Evolutionary conservation across 1,139 yeast genomes (phyloP), one percentile per base, ranked within the genome.

Genomic region (Diutina rugosa): DNA sequence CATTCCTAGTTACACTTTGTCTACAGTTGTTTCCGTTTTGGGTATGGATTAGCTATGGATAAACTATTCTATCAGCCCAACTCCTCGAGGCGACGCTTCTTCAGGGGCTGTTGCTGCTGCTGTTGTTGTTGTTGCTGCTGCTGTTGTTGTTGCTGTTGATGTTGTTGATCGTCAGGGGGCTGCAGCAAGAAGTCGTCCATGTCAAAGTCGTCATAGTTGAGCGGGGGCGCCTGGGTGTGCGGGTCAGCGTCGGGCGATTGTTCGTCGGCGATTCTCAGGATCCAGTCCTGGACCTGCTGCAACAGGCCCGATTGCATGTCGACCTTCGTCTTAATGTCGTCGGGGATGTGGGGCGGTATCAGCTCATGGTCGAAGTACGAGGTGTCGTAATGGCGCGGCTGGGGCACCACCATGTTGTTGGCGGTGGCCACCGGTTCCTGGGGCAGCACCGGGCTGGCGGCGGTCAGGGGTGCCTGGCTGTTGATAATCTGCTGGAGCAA

Each of bases 221-320:
- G 26, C 26, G 46, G 8, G 8, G 18, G 8, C 46, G 46, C 21
- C 26, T 12, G 46, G 16, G 46, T 18, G 10, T 44, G 30, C 46
- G 10, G 32, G 16, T 38, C 32, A 30, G 46, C 10, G 30, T 26
- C 46, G n/a, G n/a, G 30, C 41, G 14, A n/a, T 6, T 35, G 44
- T n/a, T 21, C 45, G 30, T 26, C 46, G 66, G 77, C 73, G 55
- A 78, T 65, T 57, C 72, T 77, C 58, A 72, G 80, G 55, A 81
- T 73, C 84, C 84, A 80, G 61, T 81, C 85, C 63, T 80, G 82
- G 0, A 80, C 82, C 62, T 80, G 84, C 64, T 74, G 80, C 56
- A 81, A 74, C 3, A 83, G 76, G 59, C 77, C 79, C 10, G 82
- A 84, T 60, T 81, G 84, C 62, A 72, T 76, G 57, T 68, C 67